Evolutionary conservation across 305 asterid species (phyloP).

Genomic region (Fraxinus paxiana): DNA sequence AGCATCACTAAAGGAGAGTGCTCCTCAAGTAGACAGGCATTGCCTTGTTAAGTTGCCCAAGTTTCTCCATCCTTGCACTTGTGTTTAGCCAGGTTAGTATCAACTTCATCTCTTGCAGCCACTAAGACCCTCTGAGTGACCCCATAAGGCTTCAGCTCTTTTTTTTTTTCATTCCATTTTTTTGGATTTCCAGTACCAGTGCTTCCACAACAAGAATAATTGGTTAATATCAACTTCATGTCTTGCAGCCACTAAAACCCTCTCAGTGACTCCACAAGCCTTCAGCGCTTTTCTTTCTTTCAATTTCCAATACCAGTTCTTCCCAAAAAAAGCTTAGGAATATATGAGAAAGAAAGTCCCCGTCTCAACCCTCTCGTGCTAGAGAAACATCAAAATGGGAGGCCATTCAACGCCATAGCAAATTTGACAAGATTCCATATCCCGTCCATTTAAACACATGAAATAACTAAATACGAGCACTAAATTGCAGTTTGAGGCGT

Average conservation of each 20-base stretch:
- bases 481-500: background rate
- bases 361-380: background rate
- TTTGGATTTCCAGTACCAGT: background rate
- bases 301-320: background rate
- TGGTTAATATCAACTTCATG: background rate
- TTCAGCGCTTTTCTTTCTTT: background rate
- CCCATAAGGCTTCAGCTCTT: background rate
- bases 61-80: background rate
- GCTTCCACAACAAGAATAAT: background rate
- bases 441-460: background rate
- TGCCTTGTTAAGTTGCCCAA: background rate
- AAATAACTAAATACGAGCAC: background rate
- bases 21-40: background rate
- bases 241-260: background rate
- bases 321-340: background rate
- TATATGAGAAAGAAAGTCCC: background rate
- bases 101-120: background rate
- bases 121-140: background rate
- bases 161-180: background rate
- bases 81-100: background rate
- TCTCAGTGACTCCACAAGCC: background rate
- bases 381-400: background rate
- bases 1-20: background rate
- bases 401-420: background rate
- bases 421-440: background rate